Conservation (phyloP, 257 asterid species). For the Ballota nigra region DNA sequence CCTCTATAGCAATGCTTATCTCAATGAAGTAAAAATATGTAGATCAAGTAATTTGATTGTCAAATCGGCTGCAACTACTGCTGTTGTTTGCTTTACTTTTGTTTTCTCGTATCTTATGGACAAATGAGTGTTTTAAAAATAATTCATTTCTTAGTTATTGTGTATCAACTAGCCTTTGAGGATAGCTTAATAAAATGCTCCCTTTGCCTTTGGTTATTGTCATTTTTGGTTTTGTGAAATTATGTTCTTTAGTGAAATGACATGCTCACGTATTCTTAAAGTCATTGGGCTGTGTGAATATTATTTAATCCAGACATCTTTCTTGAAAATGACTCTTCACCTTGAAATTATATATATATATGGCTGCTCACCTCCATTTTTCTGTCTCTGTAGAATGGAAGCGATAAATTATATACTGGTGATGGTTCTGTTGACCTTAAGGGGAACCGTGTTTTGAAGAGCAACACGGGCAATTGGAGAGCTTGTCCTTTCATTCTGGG, state of each 20-base stretch:
- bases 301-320: too few species aligned
- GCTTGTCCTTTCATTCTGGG: constrained; percentile 97
- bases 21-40: background rate
- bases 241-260: background rate
- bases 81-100: background rate
- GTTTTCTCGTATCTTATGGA: background rate
- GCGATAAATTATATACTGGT: constrained; percentile 53
- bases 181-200: constrained; percentile 1
- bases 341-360: background rate
- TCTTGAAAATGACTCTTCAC: too few species aligned
- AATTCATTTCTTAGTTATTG: background rate
- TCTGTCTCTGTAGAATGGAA: constrained; percentile 42
- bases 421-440: constrained; percentile 96
- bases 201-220: background rate
- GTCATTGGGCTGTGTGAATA: background rate
- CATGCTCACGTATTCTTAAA: background rate
- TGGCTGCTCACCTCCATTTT: background rate
- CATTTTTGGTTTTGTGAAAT: background rate
- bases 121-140: background rate
- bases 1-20: background rate
- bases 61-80: background rate
- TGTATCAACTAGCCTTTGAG: background rate
- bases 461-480: constrained; percentile 93
- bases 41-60: background rate
- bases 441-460: constrained; percentile 86